Base-by-base conservation (phyloP, 2,329 filamentous ascomycete genomes). In the Xylaria sp. region DNA sequence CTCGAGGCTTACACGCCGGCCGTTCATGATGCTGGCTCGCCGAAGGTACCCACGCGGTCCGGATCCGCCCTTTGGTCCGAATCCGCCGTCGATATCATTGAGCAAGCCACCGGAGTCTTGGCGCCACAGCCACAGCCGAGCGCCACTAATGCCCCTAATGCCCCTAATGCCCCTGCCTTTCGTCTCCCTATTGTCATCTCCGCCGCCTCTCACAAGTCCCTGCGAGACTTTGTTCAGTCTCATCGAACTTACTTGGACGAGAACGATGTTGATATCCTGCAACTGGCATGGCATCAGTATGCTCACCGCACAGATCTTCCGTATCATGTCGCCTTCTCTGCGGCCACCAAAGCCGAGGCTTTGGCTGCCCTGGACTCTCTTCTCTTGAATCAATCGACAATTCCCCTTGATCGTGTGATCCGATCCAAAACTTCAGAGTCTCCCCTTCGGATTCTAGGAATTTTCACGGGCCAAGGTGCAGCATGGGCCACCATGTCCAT, bases 401-500 rank as follows among this genome's bases (percentile, higher is more conserved):
- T 57, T 39, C 9, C 55, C 10, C 20, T 23, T 9, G 51, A 68
- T 18, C 7, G 68, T 69, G 74, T 75, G 0, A 70, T 60, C 13
- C 78, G 80, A 3, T 72, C 72, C 2, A 74, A 76, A 8, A 58
- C 69, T 0, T 28, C 63, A 0, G 52, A 69, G 2, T 65, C 69
- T 12, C 58, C 65, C n/a, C 73, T 76, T 1, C 78, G 72, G 15
- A 74, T 79, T 46, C 70, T 80, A 1, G 78, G 76, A 1, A 55
- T 80, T 6, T 81, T 81, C 69, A 80, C 79, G 4, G 80, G 80
- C 31, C 80, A 81, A 50, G 80, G 79, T 23, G 79, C 79, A 4
- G 79, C 81, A 65, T 81, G 79, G 78, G 59, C 75, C 3, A 73
- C 76, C 20, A 81, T 81, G 80, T 80, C 78, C 3, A 73, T 65